Percentiles rank a stretch among this genome's conserved stretches.
Conservation (phyloP, 108 stramenopile species). For the Cyclostephanos tholiformis region DNA sequence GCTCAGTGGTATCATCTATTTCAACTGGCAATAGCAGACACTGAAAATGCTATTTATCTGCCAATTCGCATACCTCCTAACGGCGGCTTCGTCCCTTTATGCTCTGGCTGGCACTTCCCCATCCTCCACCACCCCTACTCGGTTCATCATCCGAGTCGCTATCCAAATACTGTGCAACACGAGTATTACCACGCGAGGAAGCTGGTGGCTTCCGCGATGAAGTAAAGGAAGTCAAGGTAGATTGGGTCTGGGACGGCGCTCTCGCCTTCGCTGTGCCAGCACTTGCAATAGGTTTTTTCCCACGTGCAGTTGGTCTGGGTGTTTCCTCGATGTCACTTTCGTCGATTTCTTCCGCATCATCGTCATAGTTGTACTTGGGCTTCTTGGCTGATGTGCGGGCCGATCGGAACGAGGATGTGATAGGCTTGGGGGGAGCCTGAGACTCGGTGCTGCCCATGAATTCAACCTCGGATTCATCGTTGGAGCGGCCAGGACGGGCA, state of each 20-base stretch:
- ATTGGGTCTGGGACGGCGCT: slow-evolving; percentile 15
- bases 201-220: slow-evolving; percentile 26
- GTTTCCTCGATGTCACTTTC: slow-evolving; percentile 22
- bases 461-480: slow-evolving; percentile 43
- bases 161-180: slow-evolving; percentile 16
- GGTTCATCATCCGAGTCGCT: slow-evolving; percentile 35
- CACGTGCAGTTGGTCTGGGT: slow-evolving; percentile 1
- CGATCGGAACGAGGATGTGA: slow-evolving; percentile 18
- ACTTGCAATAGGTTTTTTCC: slow-evolving; percentile 2
- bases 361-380: slow-evolving; percentile 40
- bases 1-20: not conserved
- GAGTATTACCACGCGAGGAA: slow-evolving; percentile 12
- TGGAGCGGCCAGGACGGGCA: slow-evolving; percentile 11
- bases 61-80: slow-evolving; percentile 1
- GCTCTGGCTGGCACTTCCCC: slow-evolving; percentile 43
- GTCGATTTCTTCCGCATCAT: slow-evolving; percentile 19
- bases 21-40: not conserved
- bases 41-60: not conserved
- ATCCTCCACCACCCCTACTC: slow-evolving; percentile 19
- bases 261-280: not conserved
- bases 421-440: slow-evolving; percentile 15
- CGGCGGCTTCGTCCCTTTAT: slow-evolving; percentile 24
- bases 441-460: slow-evolving; percentile 5
- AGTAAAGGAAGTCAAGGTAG: slow-evolving; percentile 28
- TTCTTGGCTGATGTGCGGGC: slow-evolving; percentile 34